Evolutionary conservation across 805 yeast genomes (phyloP), one percentile per base, ranked within the genome.

Genomic region (Schizosaccharomyces octosporus): DNA sequence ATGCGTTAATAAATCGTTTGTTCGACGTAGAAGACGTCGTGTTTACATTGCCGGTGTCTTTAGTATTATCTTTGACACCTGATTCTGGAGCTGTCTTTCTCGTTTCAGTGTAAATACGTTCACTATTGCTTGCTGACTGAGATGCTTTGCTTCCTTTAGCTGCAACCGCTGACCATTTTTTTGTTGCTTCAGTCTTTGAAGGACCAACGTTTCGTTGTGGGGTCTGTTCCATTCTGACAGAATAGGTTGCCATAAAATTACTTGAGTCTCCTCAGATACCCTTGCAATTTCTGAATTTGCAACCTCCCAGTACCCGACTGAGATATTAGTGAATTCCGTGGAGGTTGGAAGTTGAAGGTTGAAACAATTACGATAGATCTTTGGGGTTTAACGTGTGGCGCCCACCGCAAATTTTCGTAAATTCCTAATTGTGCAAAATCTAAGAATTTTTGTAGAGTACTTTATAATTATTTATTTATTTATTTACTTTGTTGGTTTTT

Each of bases 241-340:
- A 45, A 45, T 24, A 13, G 51, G 51, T 29, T 51, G 36, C 57
- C 57, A 24, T 51, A 21, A 51, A 51, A 29, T 51, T 21, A 24
- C 36, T 51, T 24, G 57, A 51, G 57, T 51, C 19, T 51, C 57
- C 57, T 51, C 36, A 29, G 57, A 51, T 51, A 21, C 57, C 27
- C 57, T 51, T 51, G 31, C 57, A 51, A 51, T 51, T 29, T 29
- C 57, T 51, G 11, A 29, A 51, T 51, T 51, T 51, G 57, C 57
- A 24, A 51, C 57, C 57, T 51, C 57, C 36, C 57, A 51, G 57
- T 51, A 29, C 36, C 36, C 36, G n/a, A 51, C 57, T 51, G 57
- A 51, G 32, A 51, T 29, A 17, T 45, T n/a, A 45, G 51, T 45
- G 41, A 45, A 45, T 45, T 45, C 51, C 51, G 51, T 45, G 51